Base-by-base conservation (phyloP, 257 asterid species). In the Solanum paucissectum region DNA sequence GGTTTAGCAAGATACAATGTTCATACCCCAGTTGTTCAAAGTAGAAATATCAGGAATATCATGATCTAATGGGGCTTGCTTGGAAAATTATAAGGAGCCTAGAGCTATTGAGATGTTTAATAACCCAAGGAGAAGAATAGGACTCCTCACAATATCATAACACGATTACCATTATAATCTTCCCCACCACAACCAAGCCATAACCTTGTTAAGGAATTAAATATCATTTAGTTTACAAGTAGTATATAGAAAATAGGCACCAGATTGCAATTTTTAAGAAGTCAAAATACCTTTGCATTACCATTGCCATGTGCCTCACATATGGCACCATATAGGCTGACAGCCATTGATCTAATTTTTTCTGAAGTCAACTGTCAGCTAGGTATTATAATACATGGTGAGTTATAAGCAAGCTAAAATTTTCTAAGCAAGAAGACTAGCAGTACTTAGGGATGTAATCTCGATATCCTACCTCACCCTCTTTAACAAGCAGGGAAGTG, bases 301-400 rank as follows among this genome's bases (percentile, higher is more conserved):
- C 55, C 33, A 75, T 23, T 23, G 21, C 12, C 83, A n/a, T 76
- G 83, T 40, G 58, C 12, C 83, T 76, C 34, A 76, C 68, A 29
- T 46, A 49, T 46, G 85, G 42, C 69, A 81, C 69, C 85, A 81
- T 10, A 81, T 81, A 81, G 85, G 85, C 85, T 81, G 85, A 81
- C 69, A 49, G n/a, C 4, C 85, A 81, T 2, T 81, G 68, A 49
- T 49, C 69, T 81, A 49, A 4, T 18, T 46, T 49, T 49, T 81
- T 16, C 69, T 81, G 18, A 46, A 81, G 85, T 46, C 85, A 81
- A 77, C 84, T 42, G 38, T 42, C 84, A 77, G 58, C 64, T 27
- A 42, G 66, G 25, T 79, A 79, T 79, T 79, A 79, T 27, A 79
- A 79, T 14, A 79, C n/a, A 44, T 79, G 84, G 40, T 46, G 32